Conservation (phyloP, 768 basidiomycete species). For the Vishniacozyma victoriae region DNA sequence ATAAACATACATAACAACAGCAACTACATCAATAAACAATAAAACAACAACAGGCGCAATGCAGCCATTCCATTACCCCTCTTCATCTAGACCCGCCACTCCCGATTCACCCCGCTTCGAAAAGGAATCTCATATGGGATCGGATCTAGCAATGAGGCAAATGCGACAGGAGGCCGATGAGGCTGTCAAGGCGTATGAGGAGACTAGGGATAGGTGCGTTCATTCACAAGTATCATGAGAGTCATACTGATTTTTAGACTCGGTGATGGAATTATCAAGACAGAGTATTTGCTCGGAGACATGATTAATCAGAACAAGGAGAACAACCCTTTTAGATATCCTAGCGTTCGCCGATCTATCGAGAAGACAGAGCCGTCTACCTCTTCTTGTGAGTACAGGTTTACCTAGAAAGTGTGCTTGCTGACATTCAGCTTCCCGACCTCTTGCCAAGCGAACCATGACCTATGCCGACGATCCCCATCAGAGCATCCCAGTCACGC, state of each 20-base stretch:
- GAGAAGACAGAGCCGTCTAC: too few species aligned
- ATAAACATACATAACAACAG: too few species aligned
- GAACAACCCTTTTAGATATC: too few species aligned
- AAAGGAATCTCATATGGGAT: conserved; percentile 38
- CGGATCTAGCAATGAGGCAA: conserved; percentile 16
- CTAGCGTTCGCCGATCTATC: too few species aligned
- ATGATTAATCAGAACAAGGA: too few species aligned
- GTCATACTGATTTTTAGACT: too few species aligned
- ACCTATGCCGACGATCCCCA: conserved; percentile 80
- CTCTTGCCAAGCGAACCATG: conserved; percentile 56
- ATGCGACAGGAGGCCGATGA: conserved; percentile 34
- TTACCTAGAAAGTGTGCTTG: background rate
- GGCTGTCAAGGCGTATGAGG: conserved; percentile 42
- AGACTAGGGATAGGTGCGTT: conserved; percentile 64
- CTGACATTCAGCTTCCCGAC: conserved; percentile 14
- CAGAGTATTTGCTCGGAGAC: too few species aligned
- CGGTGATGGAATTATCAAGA: too few species aligned
- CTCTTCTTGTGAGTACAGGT: conserved; percentile 9
- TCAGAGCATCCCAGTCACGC: conserved; percentile 61
- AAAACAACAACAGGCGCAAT: too few species aligned
- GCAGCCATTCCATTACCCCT: conserved; percentile 35
- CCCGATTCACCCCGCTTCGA: conserved; percentile 32
- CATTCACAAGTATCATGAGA: too few species aligned
- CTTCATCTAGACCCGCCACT: conserved; percentile 12
- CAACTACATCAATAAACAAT: too few species aligned